Percentiles rank a stretch among this genome's conserved stretches.
phyloP scores from a whole-genome alignment of 2,329 filamentous ascomycete genomes.

The Fusarium albosuccineum region DNA sequence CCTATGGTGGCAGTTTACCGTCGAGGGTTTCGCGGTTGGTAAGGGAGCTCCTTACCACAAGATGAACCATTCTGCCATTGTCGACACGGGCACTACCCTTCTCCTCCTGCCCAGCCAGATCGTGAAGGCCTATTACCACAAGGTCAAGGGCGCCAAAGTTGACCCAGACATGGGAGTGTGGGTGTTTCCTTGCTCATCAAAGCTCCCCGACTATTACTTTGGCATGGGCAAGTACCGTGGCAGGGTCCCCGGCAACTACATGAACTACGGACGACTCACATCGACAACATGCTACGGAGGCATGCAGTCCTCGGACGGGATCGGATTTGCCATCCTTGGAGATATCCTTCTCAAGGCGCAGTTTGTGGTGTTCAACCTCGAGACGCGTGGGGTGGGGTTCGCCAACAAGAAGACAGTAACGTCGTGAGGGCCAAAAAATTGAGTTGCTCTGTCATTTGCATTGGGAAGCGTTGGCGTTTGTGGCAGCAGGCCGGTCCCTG shows the following conservation, averaged over 20 bases:
- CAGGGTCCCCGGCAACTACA: constrained; percentile 52
- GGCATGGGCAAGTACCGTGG: constrained; percentile 52
- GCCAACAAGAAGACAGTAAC: constrained; percentile 52
- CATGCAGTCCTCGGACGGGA: constrained; percentile 53
- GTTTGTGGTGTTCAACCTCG: constrained; percentile 58
- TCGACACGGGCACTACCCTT: constrained; percentile 79
- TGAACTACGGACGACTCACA: constrained; percentile 53
- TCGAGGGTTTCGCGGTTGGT: constrained; percentile 68
- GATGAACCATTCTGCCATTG: constrained; percentile 65
- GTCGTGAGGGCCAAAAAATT: constrained; percentile 1
- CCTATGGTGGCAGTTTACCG: constrained; percentile 73
- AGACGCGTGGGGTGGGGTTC: constrained; percentile 51
- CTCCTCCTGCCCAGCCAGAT: constrained; percentile 68
- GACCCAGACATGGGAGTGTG: constrained; percentile 65
- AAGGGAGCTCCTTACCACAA: constrained; percentile 24
- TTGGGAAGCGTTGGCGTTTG: constrained; percentile 41
- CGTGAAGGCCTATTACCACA: constrained; percentile 70
- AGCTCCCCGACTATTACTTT: constrained; percentile 60
- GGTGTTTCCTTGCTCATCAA: constrained; percentile 67
- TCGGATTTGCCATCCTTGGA: constrained; percentile 56
- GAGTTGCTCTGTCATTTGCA: constrained; percentile 20
- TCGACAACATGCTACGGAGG: constrained; percentile 52
- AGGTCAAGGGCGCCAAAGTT: constrained; percentile 65
- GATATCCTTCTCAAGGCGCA: constrained; percentile 60
- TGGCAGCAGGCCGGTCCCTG: constrained; percentile 15